Conservation (phyloP, 2,329 filamentous ascomycete genomes). For the Diaporthe ampelina region DNA sequence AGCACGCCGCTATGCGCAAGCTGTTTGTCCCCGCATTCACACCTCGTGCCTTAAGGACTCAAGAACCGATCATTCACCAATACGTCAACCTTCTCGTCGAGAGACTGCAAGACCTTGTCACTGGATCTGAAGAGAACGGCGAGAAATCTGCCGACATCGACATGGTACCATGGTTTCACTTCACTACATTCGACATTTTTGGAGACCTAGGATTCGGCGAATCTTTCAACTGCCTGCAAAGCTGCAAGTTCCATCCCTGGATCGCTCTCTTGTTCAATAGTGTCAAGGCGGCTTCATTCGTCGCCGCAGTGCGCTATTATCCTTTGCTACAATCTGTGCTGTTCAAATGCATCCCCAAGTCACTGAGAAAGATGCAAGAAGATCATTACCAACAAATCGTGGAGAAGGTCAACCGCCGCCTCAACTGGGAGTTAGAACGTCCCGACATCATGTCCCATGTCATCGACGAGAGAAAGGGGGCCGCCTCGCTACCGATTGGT, state of each 20-base stretch:
- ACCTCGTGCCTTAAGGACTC: slow-evolving; percentile 46
- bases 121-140: not conserved
- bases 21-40: slow-evolving; percentile 46
- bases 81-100: slow-evolving; percentile 48
- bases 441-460: slow-evolving; percentile 51
- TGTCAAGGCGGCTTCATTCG: slow-evolving; percentile 45
- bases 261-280: slow-evolving; percentile 46
- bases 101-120: slow-evolving; percentile 41
- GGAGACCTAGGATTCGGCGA: slow-evolving; percentile 61
- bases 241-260: slow-evolving; percentile 49
- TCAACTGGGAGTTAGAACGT: slow-evolving; percentile 47
- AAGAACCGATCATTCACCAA: slow-evolving; percentile 47
- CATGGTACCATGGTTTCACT: slow-evolving; percentile 49
- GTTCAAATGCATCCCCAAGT: slow-evolving; percentile 12
- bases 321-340: slow-evolving; percentile 39
- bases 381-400: slow-evolving; percentile 46
- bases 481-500: slow-evolving; percentile 13
- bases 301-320: slow-evolving; percentile 45
- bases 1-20: slow-evolving; percentile 46
- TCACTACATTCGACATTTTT: slow-evolving; percentile 55
- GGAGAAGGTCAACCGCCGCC: slow-evolving; percentile 47
- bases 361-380: slow-evolving; percentile 43
- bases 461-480: slow-evolving; percentile 40
- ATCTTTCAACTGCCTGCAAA: slow-evolving; percentile 53
- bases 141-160: slow-evolving; percentile 8